Conservation (phyloP, 495 filamentous ascomycete species). For the Achaetomiella virescens region DNA sequence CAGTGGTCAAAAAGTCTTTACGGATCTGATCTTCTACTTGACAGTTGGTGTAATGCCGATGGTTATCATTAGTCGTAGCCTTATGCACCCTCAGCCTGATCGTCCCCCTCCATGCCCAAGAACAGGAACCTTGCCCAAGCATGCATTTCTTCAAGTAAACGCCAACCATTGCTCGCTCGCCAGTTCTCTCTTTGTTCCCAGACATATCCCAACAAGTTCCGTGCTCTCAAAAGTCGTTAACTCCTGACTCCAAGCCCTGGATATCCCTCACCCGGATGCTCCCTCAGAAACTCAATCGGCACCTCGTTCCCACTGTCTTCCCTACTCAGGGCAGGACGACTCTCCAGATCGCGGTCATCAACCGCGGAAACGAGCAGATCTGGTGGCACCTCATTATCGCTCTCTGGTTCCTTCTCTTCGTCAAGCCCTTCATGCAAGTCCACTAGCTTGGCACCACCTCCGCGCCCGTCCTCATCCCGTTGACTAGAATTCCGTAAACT, state of each 20-base stretch:
- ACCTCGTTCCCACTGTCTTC: conserved; percentile 36
- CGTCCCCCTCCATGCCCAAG: too few species aligned
- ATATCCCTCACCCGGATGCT: conserved; percentile 14
- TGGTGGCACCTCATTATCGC: conserved; percentile 36
- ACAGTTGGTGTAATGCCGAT: too few species aligned
- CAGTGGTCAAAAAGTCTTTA: too few species aligned
- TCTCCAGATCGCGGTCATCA: neutral
- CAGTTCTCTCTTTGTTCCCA: too few species aligned
- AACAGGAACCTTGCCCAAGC: too few species aligned
- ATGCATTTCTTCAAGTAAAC: too few species aligned
- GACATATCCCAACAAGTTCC: too few species aligned
- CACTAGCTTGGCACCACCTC: conserved; percentile 37
- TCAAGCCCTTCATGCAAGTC: conserved; percentile 28
- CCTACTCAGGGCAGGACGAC: conserved; percentile 14
- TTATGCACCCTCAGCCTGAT: too few species aligned
- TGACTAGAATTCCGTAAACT: conserved; percentile 1
- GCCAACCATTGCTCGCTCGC: too few species aligned
- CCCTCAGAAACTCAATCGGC: conserved; percentile 36
- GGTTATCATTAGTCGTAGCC: too few species aligned
- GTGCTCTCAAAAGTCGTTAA: neutral
- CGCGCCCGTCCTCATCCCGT: neutral
- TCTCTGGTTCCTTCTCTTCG: conserved; percentile 22
- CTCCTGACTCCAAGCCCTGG: neutral
- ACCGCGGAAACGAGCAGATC: conserved; percentile 26
- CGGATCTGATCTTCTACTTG: too few species aligned